Base-by-base conservation (phyloP, 768 basidiomycete species). In the Leccinellum luteum region DNA sequence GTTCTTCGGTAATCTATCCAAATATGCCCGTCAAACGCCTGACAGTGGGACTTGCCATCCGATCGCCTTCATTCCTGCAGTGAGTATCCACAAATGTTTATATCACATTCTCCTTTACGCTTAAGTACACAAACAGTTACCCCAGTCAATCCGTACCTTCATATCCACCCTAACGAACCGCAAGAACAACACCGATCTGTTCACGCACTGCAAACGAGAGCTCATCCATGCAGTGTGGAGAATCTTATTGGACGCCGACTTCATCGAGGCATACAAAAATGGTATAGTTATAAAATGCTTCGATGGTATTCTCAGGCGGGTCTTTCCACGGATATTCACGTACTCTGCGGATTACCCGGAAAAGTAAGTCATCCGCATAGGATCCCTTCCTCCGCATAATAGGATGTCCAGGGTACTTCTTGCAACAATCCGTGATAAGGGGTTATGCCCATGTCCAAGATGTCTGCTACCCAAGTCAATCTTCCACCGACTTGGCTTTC, bases 371-470 rank as follows among this genome's bases (percentile, higher is more conserved):
- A 5, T 44, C 21, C 0, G 5, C 2, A 19, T 23, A 44, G 2
- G 4, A 1, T 44, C 13, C 14, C 6, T 14, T 44, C 4, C 6
- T 14, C 4, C 10, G 0, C 6, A 2, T 21, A 21, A 27, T 10
- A 52, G 23, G 13, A 15, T 2, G 50, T 8, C 1, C n/a, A 67
- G 69, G 54, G 64, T 70, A 0, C 56, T 74, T 3, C 14, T 74
- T 5, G 68, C 66, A 4, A 64, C 62, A 8, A 60, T 73, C 14
- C 59, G 57, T 6, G 64, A 72, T 30, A 54, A 66, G 13, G 72
- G 69, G 1, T 7, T 28, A 3, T 73, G 68, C 45, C 72, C 62
- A 1, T 74, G 73, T 34, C 70, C 73, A 23, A 55, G 64, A 2
- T 74, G 73, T 56, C 38, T 63, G 1, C 47, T 70, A 1, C 44